Conservation (phyloP, 306 rosid species). For the Quercus wislizeni region DNA sequence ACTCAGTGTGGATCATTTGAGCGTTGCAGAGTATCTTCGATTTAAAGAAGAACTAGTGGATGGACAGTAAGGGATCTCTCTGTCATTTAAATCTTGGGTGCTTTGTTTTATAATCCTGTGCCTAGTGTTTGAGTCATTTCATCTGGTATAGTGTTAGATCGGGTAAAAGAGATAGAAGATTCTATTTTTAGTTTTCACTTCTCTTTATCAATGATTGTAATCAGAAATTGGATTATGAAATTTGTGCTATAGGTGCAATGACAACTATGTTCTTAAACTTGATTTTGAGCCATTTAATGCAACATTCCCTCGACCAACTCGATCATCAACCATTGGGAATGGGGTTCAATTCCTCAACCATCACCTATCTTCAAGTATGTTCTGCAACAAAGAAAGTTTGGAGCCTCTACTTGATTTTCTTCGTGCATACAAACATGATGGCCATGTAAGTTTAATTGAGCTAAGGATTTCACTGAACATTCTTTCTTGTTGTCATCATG, state of each 20-base stretch:
- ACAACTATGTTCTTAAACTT: conserved; percentile 58
- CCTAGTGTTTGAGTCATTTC: too few species aligned
- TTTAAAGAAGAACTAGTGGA: conserved; percentile 88
- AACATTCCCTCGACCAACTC: conserved; percentile 69
- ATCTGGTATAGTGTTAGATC: too few species aligned
- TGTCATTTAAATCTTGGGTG: not conserved
- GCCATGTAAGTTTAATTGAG: conserved; percentile 55
- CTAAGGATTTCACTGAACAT: not conserved
- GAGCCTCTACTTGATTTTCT: conserved; percentile 91
- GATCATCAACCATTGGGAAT: conserved; percentile 96
- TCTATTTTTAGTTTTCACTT: too few species aligned
- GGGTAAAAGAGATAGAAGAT: too few species aligned
- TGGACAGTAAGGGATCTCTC: conserved; percentile 45
- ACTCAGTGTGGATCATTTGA: conserved; percentile 81
- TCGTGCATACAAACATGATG: conserved; percentile 68
- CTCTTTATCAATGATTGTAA: too few species aligned
- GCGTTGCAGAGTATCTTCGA: conserved; percentile 71
- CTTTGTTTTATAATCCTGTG: too few species aligned
- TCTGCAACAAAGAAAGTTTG: conserved; percentile 73
- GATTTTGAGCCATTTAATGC: conserved; percentile 96
- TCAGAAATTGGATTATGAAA: too few species aligned
- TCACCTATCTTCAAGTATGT: conserved; percentile 87
- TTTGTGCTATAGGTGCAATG: conserved; percentile 34
- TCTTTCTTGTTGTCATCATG: too few species aligned
- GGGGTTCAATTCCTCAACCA: conserved; percentile 97